Evolutionary conservation across 352 stramenopile genomes (phyloP), one percentile per base, ranked within the genome.

Genomic region (Globisporangium paroecandrum): DNA sequence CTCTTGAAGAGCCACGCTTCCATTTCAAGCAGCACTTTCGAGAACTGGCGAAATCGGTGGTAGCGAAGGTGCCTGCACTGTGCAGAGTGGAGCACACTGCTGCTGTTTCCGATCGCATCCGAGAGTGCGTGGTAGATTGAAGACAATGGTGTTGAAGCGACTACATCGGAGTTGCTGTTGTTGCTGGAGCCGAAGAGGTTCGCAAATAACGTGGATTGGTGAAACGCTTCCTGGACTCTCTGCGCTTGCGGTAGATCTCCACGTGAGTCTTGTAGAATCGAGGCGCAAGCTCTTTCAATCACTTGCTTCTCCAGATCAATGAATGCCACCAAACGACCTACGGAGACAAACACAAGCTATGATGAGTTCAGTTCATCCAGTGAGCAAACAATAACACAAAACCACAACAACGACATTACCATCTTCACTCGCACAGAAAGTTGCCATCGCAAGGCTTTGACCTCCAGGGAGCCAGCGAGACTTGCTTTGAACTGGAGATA

Each of bases 221-320:
- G 56, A 4, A 32, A n/a, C 3, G 66, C 38, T 2, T 41, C 38
- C 12, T 46, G 66, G 2, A 66, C 25, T 10, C 38, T 22, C 15
- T 71, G 24, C 24, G 5, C 64, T 53, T 18, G 66, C 41, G 15
- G 24, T 18, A 62, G 41, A 20, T 36, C 58, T 58, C 20, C 34
- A 54, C 20, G 12, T 25, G 22, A 49, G 7, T 57, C 22, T n/a
- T 10, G 49, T 54, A 62, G 70, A 8, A 60, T 27, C 15, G 73
- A 46, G 6, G 56, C 54, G 41, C 74, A 84, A 38, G 74, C 61
- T 13, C 70, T 59, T 22, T 47, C 65, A 46, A 86, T 65, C 7
- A 69, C 62, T 41, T 78, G 70, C 65, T 84, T 84, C 32, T 86
- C 78, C 1, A 83, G 38, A 9, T 75, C 56, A 41, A 86, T 76